These are phyloP conservation scores for Mycena vulgaris DNA, from an alignment of 768 basidiomycete genomes.

Conservation along the genomic window DNA sequence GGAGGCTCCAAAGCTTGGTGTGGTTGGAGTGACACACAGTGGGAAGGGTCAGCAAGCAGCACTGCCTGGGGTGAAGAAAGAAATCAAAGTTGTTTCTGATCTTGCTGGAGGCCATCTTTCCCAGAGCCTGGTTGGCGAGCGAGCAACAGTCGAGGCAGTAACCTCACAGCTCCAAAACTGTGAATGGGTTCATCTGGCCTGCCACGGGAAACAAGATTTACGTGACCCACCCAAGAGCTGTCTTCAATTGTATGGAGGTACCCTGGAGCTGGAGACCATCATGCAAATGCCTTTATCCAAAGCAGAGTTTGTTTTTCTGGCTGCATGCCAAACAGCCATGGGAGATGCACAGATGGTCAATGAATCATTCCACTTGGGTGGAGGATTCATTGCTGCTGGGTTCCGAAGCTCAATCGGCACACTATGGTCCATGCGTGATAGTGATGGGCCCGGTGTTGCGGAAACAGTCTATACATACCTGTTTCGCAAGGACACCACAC, in stretches of 20 bases:
- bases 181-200: slow-evolving; percentile 3
- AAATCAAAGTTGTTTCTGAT: too few relatives aligned
- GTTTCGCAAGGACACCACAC: not conserved
- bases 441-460: not conserved
- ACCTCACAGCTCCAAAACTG: too few relatives aligned
- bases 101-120: not conserved
- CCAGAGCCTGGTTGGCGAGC: not conserved
- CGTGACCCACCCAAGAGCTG: not conserved
- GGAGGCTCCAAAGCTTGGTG: not conserved
- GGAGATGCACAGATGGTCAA: too few relatives aligned
- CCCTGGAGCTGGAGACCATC: slow-evolving; percentile 1
- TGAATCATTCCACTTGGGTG: too few relatives aligned
- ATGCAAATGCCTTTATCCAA: not conserved
- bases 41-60: not conserved
- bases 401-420: too few relatives aligned
- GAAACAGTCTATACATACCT: too few relatives aligned
- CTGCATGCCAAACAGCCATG: too few relatives aligned
- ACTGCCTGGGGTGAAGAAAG: too few relatives aligned
- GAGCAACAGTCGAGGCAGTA: too few relatives aligned
- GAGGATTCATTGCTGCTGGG: too few relatives aligned
- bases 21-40: slow-evolving; percentile 7
- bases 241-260: not conserved
- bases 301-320: not conserved
- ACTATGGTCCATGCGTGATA: too few relatives aligned
- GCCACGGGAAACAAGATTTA: not conserved